Evolutionary conservation across 257 asterid species (phyloP).

Genomic region (Solanum neorickii): DNA sequence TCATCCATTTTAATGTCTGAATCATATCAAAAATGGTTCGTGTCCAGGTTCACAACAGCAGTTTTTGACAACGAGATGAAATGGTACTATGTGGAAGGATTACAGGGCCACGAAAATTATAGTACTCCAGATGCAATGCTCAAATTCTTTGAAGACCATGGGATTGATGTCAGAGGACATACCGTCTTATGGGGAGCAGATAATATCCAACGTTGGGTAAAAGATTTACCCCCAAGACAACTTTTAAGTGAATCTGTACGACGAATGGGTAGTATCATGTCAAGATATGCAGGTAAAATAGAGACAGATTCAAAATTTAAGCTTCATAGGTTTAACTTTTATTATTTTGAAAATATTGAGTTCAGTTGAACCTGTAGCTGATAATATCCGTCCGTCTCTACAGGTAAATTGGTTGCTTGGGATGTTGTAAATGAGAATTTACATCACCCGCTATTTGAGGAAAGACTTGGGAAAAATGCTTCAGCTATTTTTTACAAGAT

Average conservation of each 20-base stretch:
- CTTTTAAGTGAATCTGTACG: conserved; percentile 15
- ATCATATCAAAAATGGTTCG: conserved; percentile 39
- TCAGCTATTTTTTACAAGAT: conserved; percentile 43
- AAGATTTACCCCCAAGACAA: conserved; percentile 3
- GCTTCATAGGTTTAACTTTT: neutral
- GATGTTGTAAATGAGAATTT: conserved; percentile 54
- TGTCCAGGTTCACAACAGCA: conserved; percentile 29
- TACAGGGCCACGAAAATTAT: conserved; percentile 26
- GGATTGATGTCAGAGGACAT: conserved; percentile 40
- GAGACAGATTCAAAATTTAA: neutral
- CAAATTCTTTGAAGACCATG: conserved; percentile 11
- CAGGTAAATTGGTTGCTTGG: conserved; percentile 33
- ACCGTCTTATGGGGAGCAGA: conserved; percentile 30
- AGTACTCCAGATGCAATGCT: conserved; percentile 44
- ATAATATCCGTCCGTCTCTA: neutral
- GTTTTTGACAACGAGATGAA: conserved; percentile 49
- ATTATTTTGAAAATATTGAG: neutral
- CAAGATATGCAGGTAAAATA: conserved; percentile 21
- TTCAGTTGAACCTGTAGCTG: neutral
- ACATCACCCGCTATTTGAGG: conserved; percentile 37
- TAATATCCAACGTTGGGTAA: conserved; percentile 22
- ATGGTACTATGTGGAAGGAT: conserved; percentile 35
- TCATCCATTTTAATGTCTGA: conserved; percentile 12
- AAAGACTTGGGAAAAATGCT: conserved; percentile 29
- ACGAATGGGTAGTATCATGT: conserved; percentile 24